Conservation (phyloP, 768 basidiomycete genomes). For the Lentinula edodes region DNA sequence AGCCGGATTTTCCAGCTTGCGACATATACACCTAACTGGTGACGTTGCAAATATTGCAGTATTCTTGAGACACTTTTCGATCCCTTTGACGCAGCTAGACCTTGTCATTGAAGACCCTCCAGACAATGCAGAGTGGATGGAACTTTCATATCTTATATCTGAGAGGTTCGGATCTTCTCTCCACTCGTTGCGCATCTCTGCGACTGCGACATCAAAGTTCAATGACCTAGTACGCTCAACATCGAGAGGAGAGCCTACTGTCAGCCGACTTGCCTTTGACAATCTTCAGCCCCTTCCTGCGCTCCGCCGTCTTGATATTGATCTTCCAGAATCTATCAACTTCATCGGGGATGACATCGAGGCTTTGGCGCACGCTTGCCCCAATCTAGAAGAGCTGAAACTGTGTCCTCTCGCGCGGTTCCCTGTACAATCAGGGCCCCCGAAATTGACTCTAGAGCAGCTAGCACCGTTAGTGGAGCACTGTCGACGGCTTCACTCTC, state of each 20-base stretch:
- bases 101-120: constrained; percentile 79
- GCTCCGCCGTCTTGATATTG: constrained; percentile 64
- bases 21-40: constrained; percentile 62
- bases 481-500: constrained; percentile 59
- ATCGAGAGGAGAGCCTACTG: constrained; percentile 55
- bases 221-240: constrained; percentile 77
- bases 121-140: constrained; percentile 69
- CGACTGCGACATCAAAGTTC: constrained; percentile 72
- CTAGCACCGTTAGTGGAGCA: constrained; percentile 50
- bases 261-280: constrained; percentile 57
- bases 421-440: constrained; percentile 44
- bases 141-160: constrained; percentile 57
- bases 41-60: constrained; percentile 64
- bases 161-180: constrained; percentile 57
- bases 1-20: constrained; percentile 53
- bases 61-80: constrained; percentile 66
- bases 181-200: constrained; percentile 54
- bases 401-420: constrained; percentile 69
- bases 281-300: constrained; percentile 46
- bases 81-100: constrained; percentile 62
- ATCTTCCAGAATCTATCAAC: constrained; percentile 71
- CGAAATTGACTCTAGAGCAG: constrained; percentile 57
- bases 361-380: constrained; percentile 54
- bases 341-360: constrained; percentile 58
- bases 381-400: constrained; percentile 62